Base-by-base conservation (phyloP, 2,329 filamentous ascomycete genomes). In the Aspergillus felis region DNA sequence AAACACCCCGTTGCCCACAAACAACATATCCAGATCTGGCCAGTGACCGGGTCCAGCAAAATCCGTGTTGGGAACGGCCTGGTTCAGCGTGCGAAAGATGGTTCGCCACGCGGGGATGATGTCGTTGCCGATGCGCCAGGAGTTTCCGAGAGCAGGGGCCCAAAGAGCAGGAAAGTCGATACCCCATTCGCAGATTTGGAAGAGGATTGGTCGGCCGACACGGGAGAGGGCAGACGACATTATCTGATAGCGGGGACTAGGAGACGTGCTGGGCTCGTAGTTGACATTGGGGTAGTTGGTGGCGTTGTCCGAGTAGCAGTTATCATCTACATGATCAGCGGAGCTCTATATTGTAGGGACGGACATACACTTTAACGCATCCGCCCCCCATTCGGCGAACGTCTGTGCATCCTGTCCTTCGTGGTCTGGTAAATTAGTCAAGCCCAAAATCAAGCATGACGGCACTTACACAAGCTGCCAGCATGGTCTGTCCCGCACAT, bases 121-220 rank as follows among this genome's bases (percentile, higher is more conserved):
- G 60, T 83, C 81, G 58, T 83, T 83, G 54, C 79, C 80, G 56
- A 83, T 82, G 46, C 81, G 71, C 76, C 79, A 82, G 0, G 75
- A 74, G 48, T 81, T 78, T 1, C 78, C 78, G 3, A 82, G 69
- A 0, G 67, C 66, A 1, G 79, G 72, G 0, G 79, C 79, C 79
- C 81, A 83, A 4, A 74, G 70, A 0, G 78, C 77, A 0, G 82
- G 73, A 48, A 82, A 74, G 27, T 76, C 80, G 4, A 82, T 71
- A 0, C 80, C 81, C 81, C 81, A 83, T 64, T 83, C 81, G 59
- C 81, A 83, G 8, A 82, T 73, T 38, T 79, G 79, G 57, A 81
- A 82, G 3, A 79, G 65, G 1, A 82, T 77, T 4, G 76, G 68
- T 0, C 77, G 73, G n/a, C 74, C 66, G 0, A 75, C 71, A 0